Base-by-base conservation (phyloP, 2,329 filamentous ascomycete species). In the Metarhizium rileyi region DNA sequence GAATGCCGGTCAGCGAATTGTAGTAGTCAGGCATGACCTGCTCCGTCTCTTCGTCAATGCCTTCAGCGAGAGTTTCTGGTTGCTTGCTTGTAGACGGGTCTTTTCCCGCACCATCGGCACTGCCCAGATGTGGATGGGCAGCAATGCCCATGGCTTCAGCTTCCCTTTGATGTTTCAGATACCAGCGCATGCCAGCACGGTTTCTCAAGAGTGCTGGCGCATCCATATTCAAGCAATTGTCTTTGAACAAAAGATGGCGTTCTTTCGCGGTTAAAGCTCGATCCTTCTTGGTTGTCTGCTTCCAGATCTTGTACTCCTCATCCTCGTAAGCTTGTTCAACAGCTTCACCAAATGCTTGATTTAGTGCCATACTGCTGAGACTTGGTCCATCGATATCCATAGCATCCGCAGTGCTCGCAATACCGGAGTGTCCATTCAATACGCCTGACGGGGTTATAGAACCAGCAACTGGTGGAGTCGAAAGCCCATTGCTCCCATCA, bases 221-320 rank as follows among this genome's bases (percentile, higher is more conserved):
- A 27, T 98, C 93, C 1, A 78, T 67, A 61, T 96, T 95, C 46
- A 98, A 74, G 60, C 83, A 87, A 59, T 90, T 84, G 46, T 85
- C 86, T 53, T 85, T 86, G 69, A 98, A 95, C 14, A 98, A 78
- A 36, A 86, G 80, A 65, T 90, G 84, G 28, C 93, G 81, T 63
- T 95, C 88, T 55, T 90, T 89, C 52, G 93, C 86, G 48, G 91
- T 81, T 23, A 86, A 72, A 4, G 93, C 93, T 54, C 93, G 84
- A 61, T 95, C 90, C 64, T 93, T 96, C 70, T 97, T 97, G 2
- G 93, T 98, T 38, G 95, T 89, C 67, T 97, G 91, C 70, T 97
- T 98, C 93, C 94, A 98, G 33, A 93, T 87, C 65, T 94, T 95
- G 70, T 93, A 95, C 63, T 96, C 91, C 51, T 97, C 90, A 58